phyloP scores from a whole-genome alignment of 2,329 filamentous ascomycete species.

The Tympanopsis confertula region DNA sequence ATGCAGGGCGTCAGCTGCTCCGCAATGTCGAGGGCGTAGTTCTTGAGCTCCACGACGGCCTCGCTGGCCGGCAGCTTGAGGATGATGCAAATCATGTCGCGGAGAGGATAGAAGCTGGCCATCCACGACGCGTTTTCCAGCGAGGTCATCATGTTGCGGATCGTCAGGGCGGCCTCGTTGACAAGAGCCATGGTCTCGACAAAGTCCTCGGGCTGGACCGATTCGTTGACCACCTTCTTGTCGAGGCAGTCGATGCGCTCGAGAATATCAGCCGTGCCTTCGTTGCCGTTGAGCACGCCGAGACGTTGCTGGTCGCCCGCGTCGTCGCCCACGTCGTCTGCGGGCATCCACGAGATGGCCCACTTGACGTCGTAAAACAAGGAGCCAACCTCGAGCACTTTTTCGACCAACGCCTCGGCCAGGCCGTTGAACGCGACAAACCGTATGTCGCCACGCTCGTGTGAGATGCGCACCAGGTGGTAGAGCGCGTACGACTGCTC shows the following conservation, averaged over 20 bases:
- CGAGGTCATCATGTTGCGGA: constrained; percentile 93
- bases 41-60: constrained; percentile 70
- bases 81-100: constrained; percentile 73
- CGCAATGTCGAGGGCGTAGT: constrained; percentile 81
- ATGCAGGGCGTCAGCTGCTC: constrained; percentile 82
- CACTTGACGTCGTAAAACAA: constrained; percentile 76
- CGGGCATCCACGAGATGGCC: constrained; percentile 57
- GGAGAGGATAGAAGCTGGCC: constrained; percentile 61
- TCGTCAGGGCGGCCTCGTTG: constrained; percentile 75
- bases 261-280: constrained; percentile 61
- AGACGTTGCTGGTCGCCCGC: constrained; percentile 35
- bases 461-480: constrained; percentile 90
- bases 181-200: constrained; percentile 63
- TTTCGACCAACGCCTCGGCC: constrained; percentile 77
- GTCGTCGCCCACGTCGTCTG: constrained; percentile 41
- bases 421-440: constrained; percentile 86
- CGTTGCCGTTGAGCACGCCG: constrained; percentile 47
- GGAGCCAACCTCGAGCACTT: constrained; percentile 65
- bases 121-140: constrained; percentile 79
- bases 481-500: constrained; percentile 91
- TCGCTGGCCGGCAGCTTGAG: constrained; percentile 66
- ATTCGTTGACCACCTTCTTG: constrained; percentile 47
- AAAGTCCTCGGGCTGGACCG: constrained; percentile 63
- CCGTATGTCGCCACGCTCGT: constrained; percentile 86
- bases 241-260: constrained; percentile 57